Conservation (phyloP, 352 stramenopile species). For the Poterioochromonas sp. region DNA sequence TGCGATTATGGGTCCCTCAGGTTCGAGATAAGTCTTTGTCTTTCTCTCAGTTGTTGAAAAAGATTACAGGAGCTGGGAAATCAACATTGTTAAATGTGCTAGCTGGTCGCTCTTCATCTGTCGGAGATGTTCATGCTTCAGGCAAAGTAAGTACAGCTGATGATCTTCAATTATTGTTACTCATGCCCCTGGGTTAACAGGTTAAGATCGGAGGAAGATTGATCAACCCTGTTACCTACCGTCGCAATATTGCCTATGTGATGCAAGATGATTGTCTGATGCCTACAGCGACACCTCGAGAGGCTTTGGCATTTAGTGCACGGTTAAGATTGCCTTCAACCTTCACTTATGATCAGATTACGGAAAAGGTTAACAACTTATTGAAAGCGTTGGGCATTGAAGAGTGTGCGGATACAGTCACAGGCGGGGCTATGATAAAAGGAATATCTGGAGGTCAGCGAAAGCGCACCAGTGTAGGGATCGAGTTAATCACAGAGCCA, state of each 20-base stretch:
- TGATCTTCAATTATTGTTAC: too few species aligned
- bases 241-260: constrained; percentile 55
- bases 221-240: constrained; percentile 42
- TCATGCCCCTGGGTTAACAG: too few species aligned
- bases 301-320: constrained; percentile 76
- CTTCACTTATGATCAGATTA: constrained; percentile 41
- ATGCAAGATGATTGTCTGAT: constrained; percentile 77
- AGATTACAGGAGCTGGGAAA: constrained; percentile 54
- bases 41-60: too few species aligned
- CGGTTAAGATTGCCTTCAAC: constrained; percentile 55
- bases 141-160: too few species aligned
- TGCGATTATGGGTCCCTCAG: constrained; percentile 35
- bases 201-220: constrained; percentile 40
- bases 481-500: constrained; percentile 71
- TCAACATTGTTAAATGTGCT: constrained; percentile 55
- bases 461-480: constrained; percentile 75
- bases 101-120: constrained; percentile 46
- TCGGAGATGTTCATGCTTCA: constrained; percentile 39
- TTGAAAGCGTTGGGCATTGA: constrained; percentile 39
- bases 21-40: constrained; percentile 56
- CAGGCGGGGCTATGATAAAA: constrained; percentile 52
- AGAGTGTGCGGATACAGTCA: constrained; percentile 35
- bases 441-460: constrained; percentile 84
- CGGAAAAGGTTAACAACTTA: constrained; percentile 43
- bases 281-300: constrained; percentile 68